Evolutionary conservation across 352 stramenopile genomes (phyloP).

Genomic region (Thalassiosira hispida): DNA sequence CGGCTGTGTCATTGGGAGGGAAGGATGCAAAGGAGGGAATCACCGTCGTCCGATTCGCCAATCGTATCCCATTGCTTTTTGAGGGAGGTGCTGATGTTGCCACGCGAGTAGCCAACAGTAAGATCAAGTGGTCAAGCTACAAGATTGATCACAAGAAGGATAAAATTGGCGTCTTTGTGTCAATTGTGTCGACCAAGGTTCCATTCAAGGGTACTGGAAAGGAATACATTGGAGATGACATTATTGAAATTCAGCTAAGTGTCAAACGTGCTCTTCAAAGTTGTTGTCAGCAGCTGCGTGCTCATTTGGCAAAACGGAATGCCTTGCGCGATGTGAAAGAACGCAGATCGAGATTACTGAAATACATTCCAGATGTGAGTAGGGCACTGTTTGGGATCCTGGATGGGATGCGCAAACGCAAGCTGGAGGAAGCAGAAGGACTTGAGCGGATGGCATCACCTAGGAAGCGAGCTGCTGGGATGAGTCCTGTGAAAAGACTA

Average conservation of each 20-base stretch:
- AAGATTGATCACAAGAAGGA: conserved; percentile 89
- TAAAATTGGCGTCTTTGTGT: conserved; percentile 89
- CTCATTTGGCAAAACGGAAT: conserved; percentile 75
- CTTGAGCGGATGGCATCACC: conserved; percentile 14
- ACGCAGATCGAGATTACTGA: conserved; percentile 71
- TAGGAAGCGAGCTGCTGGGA: conserved; percentile 29
- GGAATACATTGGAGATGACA: conserved; percentile 91
- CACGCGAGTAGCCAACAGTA: conserved; percentile 81
- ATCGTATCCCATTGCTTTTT: conserved; percentile 90
- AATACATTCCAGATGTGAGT: conserved; percentile 84
- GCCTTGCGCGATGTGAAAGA: conserved; percentile 79
- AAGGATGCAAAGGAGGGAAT: conserved; percentile 87
- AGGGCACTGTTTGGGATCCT: conserved; percentile 78
- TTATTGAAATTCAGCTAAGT: conserved; percentile 86
- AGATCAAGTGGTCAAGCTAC: conserved; percentile 87
- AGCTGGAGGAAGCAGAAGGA: conserved; percentile 49
- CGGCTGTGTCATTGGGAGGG: conserved; percentile 86
- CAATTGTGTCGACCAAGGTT: conserved; percentile 90
- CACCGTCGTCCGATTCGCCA: conserved; percentile 89
- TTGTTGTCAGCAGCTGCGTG: conserved; percentile 83
- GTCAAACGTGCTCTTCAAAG: conserved; percentile 86
- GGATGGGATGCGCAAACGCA: conserved; percentile 72
- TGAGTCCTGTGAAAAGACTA: conserved; percentile 42
- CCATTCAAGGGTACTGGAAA: conserved; percentile 92
- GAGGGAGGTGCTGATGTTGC: conserved; percentile 87